phyloP scores from a whole-genome alignment of 768 basidiomycete genomes.

The Auricularia sp. region DNA sequence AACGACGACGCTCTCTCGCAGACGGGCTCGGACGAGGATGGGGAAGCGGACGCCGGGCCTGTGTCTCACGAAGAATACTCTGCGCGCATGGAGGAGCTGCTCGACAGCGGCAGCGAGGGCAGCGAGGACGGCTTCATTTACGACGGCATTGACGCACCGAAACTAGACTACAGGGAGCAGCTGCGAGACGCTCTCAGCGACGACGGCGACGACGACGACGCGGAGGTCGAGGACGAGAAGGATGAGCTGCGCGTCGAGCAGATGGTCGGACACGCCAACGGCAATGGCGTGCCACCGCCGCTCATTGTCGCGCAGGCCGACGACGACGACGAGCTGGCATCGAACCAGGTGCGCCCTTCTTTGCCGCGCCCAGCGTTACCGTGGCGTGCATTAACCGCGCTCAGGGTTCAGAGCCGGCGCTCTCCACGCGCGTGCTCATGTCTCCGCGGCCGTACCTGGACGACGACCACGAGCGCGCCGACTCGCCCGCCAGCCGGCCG shows the following conservation, averaged over 20 bases:
- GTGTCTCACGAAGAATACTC: slow-evolving; percentile 38
- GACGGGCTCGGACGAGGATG: too few species aligned
- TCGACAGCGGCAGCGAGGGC: slow-evolving; percentile 38
- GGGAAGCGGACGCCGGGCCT: too few species aligned
- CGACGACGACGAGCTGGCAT: slow-evolving; percentile 22
- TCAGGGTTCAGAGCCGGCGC: neutral
- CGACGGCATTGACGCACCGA: slow-evolving; percentile 53
- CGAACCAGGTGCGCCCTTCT: slow-evolving; percentile 13
- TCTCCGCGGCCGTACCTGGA: neutral
- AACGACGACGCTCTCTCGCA: neutral
- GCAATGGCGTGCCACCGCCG: neutral
- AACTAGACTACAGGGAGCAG: slow-evolving; percentile 51
- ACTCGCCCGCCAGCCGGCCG: slow-evolving; percentile 33
- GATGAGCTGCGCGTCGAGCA: slow-evolving; percentile 33
- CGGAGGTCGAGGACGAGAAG: slow-evolving; percentile 38
- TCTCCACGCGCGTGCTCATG: slow-evolving; percentile 3
- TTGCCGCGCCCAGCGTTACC: slow-evolving; percentile 30
- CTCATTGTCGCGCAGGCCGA: slow-evolving; percentile 6
- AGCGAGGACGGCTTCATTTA: slow-evolving; percentile 64
- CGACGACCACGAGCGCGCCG: slow-evolving; percentile 5
- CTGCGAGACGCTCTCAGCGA: slow-evolving; percentile 63
- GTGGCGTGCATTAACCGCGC: slow-evolving; percentile 24
- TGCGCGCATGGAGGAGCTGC: slow-evolving; percentile 56
- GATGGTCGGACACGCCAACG: slow-evolving; percentile 28
- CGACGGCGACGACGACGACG: slow-evolving; percentile 24